Conservation (phyloP, 2,329 filamentous ascomycete genomes). For the Fusarium lyarnte region DNA sequence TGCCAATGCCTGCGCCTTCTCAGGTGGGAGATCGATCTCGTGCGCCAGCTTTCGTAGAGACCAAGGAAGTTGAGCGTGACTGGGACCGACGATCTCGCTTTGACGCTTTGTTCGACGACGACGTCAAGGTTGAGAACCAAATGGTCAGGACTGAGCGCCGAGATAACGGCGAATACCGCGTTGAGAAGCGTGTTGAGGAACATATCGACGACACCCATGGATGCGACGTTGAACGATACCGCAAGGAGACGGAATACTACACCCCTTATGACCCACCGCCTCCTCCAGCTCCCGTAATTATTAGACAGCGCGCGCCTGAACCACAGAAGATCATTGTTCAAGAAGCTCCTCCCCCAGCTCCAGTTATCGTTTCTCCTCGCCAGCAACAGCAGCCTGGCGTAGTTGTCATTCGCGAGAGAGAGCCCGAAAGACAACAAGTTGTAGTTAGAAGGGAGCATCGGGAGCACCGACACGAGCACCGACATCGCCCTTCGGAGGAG, state of each 20-base stretch:
- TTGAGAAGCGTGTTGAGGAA: conserved; percentile 65
- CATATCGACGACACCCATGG: conserved; percentile 56
- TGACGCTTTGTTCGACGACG: conserved; percentile 58
- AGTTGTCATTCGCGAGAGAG: conserved; percentile 56
- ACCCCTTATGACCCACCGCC: conserved; percentile 60
- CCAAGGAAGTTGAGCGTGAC: conserved; percentile 52
- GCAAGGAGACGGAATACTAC: conserved; percentile 71
- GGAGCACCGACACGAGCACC: conserved; percentile 15
- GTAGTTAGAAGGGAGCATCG: conserved; percentile 47
- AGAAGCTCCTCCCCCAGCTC: conserved; percentile 63
- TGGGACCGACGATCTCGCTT: conserved; percentile 56
- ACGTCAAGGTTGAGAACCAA: conserved; percentile 64
- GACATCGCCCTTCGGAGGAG: conserved; percentile 49
- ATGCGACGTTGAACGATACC: conserved; percentile 66
- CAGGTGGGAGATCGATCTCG: conserved; percentile 40
- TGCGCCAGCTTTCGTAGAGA: conserved; percentile 50
- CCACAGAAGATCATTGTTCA: conserved; percentile 69
- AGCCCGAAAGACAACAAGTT: conserved; percentile 51
- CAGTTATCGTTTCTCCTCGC: conserved; percentile 58
- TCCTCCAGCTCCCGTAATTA: conserved; percentile 59
- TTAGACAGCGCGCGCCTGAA: conserved; percentile 64
- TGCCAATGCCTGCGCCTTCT: conserved; percentile 38
- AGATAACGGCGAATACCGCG: conserved; percentile 53
- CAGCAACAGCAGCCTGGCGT: conserved; percentile 57
- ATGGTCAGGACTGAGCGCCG: conserved; percentile 55